phyloP scores from a whole-genome alignment of 1,139 yeast species.

The Petasospora rhodanensis region DNA sequence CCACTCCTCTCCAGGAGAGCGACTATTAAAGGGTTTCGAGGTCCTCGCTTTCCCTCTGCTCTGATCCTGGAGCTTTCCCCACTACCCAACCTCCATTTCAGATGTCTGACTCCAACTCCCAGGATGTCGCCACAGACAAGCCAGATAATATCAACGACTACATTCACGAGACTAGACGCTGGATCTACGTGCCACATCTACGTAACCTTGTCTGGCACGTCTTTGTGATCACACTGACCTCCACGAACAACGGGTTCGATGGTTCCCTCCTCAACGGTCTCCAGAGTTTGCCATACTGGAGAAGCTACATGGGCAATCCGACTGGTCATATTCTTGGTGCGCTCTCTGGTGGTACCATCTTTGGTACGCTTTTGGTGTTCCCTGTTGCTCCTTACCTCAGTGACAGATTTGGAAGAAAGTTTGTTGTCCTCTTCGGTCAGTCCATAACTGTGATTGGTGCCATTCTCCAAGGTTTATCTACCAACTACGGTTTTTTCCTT shows the following conservation, averaged over 20 bases:
- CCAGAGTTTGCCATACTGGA: conserved; percentile 39
- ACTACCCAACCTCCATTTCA: too few species aligned
- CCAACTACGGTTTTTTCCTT: conserved; percentile 32
- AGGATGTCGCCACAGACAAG: background rate
- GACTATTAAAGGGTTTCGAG: too few species aligned
- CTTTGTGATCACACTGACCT: conserved; percentile 37
- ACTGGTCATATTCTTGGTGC: conserved; percentile 41
- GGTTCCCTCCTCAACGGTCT: conserved; percentile 49
- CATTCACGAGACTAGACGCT: conserved; percentile 18
- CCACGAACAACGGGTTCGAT: conserved; percentile 47
- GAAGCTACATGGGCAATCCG: conserved; percentile 36
- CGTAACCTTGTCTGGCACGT: conserved; percentile 33
- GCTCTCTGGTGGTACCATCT: conserved; percentile 44
- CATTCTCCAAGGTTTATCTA: conserved; percentile 34
- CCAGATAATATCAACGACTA: conserved; percentile 1
- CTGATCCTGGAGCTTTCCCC: too few species aligned
- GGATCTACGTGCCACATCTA: conserved; percentile 35
- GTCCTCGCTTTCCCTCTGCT: too few species aligned
- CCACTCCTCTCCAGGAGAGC: too few species aligned
- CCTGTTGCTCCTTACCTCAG: conserved; percentile 10
- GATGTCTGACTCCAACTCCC: conserved; percentile 4
- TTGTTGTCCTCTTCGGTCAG: conserved; percentile 29
- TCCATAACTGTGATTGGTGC: conserved; percentile 37
- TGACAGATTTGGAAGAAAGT: conserved; percentile 14
- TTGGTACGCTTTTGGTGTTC: conserved; percentile 32